Base-by-base conservation (phyloP, 2,329 filamentous ascomycete species). In the Fusarium camptoceras region DNA sequence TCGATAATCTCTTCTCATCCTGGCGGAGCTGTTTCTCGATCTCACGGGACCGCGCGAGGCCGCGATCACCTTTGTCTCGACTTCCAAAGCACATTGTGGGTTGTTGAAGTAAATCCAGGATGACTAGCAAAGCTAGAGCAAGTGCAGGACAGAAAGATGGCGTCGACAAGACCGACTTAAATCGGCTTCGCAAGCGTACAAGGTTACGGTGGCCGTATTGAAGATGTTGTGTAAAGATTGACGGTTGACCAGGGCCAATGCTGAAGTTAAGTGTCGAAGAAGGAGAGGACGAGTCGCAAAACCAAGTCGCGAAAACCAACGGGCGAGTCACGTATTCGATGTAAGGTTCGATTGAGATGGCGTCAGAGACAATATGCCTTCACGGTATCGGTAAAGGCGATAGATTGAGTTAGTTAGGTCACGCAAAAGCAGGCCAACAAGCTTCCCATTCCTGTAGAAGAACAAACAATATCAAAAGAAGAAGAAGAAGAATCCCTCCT, bases 21-120 rank as follows among this genome's bases (percentile, higher is more conserved):
- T 90, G 88, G 67, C 93, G 91, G 75, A 99, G 88, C 76, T 89
- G 84, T 82, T 92, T 93, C 78, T 99, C 96, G 74, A 99, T 94
- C 79, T 96, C 93, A 78, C 88, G 84, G 65, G 88, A 90, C 75
- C 87, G 88, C 66, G 85, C 83, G 27, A 79, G 80, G 71, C 83
- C 84, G 74, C 84, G 83, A 64, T 83, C 81, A 66, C 81, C 80
- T 73, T 83, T 84, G 60, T 84, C 83, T 72, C 87, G 83, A 70
- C 82, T 81, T 66, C 89, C 88, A 79, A 92, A 91, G 79, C 89
- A 92, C 89, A 92, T 92, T 63, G 68, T 76, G 65, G 46, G 64
- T 39, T 59, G 54, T 62, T 59, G 46, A 24, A 34, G 44, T 47
- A 54, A 42, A 55, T 48, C 51, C 34, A 55, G 37, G 42, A 39